These are phyloP conservation scores for Liriodendron chinense DNA, from an alignment of 164 flowering plant species.

Conservation along the genomic window DNA sequence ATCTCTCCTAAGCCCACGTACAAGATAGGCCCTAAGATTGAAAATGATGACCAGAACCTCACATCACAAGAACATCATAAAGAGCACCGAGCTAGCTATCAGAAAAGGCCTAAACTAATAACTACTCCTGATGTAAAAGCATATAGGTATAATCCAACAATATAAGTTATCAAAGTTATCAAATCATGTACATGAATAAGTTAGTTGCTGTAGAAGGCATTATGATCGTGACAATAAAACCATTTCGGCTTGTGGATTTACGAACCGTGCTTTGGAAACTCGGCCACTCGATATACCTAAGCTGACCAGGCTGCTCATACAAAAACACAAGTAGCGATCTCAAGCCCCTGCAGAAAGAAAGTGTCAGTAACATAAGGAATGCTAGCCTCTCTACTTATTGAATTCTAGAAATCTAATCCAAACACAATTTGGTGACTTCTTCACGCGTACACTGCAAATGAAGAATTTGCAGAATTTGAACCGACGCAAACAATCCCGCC, in stretches of 20 bases:
- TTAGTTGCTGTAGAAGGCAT: not conserved
- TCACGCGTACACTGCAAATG: no score
- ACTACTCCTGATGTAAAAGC: not conserved
- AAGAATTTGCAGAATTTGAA: no score
- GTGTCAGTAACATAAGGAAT: not conserved
- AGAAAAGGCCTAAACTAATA: not conserved
- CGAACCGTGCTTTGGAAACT: constrained; percentile 79
- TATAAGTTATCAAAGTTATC: no score
- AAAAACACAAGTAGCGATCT: constrained; percentile 54
- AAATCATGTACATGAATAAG: not conserved
- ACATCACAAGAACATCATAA: no score
- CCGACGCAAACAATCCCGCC: no score
- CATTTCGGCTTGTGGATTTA: constrained; percentile 1
- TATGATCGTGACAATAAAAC: no score
- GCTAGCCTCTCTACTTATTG: not conserved
- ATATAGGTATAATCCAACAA: no score
- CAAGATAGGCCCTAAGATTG: no score
- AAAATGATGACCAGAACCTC: no score
- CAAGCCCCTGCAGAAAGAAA: constrained; percentile 39
- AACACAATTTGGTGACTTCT: not conserved
- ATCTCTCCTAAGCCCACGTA: no score
- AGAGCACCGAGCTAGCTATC: not conserved
- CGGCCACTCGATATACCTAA: constrained; percentile 91
- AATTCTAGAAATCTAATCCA: not conserved
- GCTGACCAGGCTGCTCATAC: constrained; percentile 80